A percentile compares a stretch with the other conserved stretches of the same genome.
Conservation (phyloP, 805 yeast species). For the Wickerhamomyces ciferrii region DNA sequence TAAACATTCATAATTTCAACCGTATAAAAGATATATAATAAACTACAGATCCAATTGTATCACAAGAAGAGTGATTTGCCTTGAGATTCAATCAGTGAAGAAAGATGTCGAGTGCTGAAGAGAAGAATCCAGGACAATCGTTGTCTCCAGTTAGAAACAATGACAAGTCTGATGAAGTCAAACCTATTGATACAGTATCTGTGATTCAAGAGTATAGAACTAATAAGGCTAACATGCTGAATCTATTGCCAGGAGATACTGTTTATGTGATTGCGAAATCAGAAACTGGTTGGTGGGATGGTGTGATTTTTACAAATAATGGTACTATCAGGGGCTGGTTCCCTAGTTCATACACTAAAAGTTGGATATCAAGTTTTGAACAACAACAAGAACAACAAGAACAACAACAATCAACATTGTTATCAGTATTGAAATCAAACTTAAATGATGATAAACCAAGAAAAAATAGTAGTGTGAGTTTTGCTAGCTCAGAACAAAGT, state of each 20-base stretch:
- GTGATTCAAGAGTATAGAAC: conserved; percentile 53
- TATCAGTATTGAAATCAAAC: conserved; percentile 18
- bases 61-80: neutral
- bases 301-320: conserved; percentile 35
- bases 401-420: conserved; percentile 8
- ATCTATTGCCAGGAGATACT: conserved; percentile 59
- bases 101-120: neutral
- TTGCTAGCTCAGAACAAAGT: conserved; percentile 30
- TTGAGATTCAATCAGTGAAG: neutral
- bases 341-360: conserved; percentile 58
- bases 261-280: conserved; percentile 63
- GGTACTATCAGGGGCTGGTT: conserved; percentile 72
- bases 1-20: no score
- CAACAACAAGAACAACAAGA: conserved; percentile 26
- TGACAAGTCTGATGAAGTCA: neutral
- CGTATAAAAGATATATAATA: no score
- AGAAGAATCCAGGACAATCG: neutral
- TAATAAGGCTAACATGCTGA: conserved; percentile 45
- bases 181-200: conserved; percentile 50
- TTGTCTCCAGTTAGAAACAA: neutral
- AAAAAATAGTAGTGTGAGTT: conserved; percentile 44
- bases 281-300: conserved; percentile 86
- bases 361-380: conserved; percentile 14
- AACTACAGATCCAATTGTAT: no score
- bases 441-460: conserved; percentile 27